Evolutionary conservation across 305 asterid genomes (phyloP), one percentile per base, ranked within the genome.

Genomic region (Fraxinus ornus): DNA sequence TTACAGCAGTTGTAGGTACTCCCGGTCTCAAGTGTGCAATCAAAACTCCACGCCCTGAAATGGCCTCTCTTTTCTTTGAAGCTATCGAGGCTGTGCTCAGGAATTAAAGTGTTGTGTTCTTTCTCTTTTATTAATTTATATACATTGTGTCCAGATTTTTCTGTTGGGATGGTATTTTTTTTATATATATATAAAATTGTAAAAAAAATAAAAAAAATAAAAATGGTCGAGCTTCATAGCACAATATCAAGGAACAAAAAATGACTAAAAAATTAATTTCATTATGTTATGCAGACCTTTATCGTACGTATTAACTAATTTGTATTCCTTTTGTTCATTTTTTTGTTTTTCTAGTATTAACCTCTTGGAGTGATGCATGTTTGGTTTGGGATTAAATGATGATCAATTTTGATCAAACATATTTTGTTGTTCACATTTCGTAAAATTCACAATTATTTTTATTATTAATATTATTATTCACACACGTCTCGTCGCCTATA

Each of bases 11-110:
- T 71, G 77, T 96, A 5, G 97, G 97, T 70, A 81, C 84, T 30
- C 93, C 99, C 72, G 98, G 99, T 71, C 89, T 96, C 87, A 96
- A 96, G 79, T 96, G 98, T 79, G 99, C 99, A 4, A 74, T 91
- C 82, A 96, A 96, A 86, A 90, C 97, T 39, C 97, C 98, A 37
- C 90, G 90, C 86, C 94, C 95, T 0, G 99, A 96, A 80, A 86
- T 96, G 91, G 93, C 93, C 47, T 97, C 94, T 3, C 95, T 96
- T 73, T 91, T 94, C 97, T 96, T 94, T 33, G 98, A 96, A 87
- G 86, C 93, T 15, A 76, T 96, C n/a, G 98, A 96, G 84, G 73
- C 81, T 82, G 87, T 97, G 78, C 89, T 97, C 87, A 84, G 79
- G 84, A 91, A 89, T 84, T 93, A 82, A 74, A 4, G 32, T 3